Evolutionary conservation across 148 eudicot species (phyloP), one percentile per base, ranked within the genome.

Genomic region (Persicaria maculosa): DNA sequence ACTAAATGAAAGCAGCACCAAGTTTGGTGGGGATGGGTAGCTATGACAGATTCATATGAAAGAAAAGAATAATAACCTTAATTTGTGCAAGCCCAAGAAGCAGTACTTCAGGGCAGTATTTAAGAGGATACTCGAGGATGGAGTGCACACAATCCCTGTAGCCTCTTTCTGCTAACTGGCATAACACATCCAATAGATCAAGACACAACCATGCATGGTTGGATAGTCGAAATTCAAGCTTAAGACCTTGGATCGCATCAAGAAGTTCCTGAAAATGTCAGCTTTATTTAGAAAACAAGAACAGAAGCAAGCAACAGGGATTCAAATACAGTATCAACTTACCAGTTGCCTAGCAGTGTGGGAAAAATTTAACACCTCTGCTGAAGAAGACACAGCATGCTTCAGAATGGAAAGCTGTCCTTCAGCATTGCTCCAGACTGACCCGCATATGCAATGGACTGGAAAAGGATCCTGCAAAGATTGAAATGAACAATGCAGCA

Each of bases 351-450:
- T 89, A 71, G 67, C 79, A 31, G 92, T 85, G 81, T 90, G 92
- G 6, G 94, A 89, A 82, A 95, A 95, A 75, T 86, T 82, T 74
- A 95, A 95, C 73, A 92, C 75, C 79, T 90, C 97, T 61, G 94
- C 91, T 31, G 97, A 89, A 31, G 83, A 87, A 17, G 88, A 83
- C 76, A 89, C 88, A 46, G 97, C 97, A 86, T 90, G 71, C 78
- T 89, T 87, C 20, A 95, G 91, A 81, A 93, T 88, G 76, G 99
- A 95, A 55, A 95, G 79, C 77, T 95, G 99, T 53, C 97, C 97
- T 84, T 95, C 99, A 17, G 88, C 80, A 74, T 92, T 90, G 76
- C 85, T 90, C 99, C 99, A 95, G 31, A 90, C 85, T 50, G 88
- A 90, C n/a, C 93, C 96, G 75, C 93, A 91, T 77, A 94, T 72